phyloP scores from a whole-genome alignment of 208 protist species.

The Trypanosoma caninum region DNA sequence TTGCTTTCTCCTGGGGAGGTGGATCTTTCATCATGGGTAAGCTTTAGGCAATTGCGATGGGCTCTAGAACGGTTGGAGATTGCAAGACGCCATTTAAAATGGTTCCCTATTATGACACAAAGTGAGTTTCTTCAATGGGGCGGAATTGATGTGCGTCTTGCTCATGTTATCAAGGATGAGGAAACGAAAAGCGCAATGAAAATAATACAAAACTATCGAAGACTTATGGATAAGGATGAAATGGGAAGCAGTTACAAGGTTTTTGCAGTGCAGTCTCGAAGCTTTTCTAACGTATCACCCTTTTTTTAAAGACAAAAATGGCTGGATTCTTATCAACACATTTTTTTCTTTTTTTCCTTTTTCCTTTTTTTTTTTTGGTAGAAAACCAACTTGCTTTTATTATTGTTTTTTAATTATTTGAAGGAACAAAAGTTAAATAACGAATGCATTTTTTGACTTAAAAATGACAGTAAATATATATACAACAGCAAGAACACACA shows the following conservation, averaged over 20 bases:
- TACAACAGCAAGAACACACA: too few relatives aligned
- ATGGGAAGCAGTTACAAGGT: slow-evolving; percentile 92
- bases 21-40: slow-evolving; percentile 89
- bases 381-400: slow-evolving; percentile 2
- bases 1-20: slow-evolving; percentile 89
- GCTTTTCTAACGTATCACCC: slow-evolving; percentile 81
- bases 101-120: slow-evolving; percentile 85
- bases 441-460: slow-evolving; percentile 8
- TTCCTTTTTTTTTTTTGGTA: background rate
- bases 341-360: background rate
- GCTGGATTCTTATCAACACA: too few relatives aligned
- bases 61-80: slow-evolving; percentile 77
- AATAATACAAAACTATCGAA: slow-evolving; percentile 81
- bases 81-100: slow-evolving; percentile 77
- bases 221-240: slow-evolving; percentile 79
- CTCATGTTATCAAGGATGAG: slow-evolving; percentile 85
- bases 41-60: slow-evolving; percentile 84
- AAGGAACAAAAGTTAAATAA: slow-evolving; percentile 1
- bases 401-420: slow-evolving; percentile 4
- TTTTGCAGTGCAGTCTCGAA: slow-evolving; percentile 82
- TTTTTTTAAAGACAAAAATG: slow-evolving; percentile 82
- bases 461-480: too few relatives aligned
- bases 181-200: slow-evolving; percentile 88
- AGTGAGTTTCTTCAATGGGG: slow-evolving; percentile 80
- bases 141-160: slow-evolving; percentile 83